Evolutionary conservation across 345 rosid species (phyloP).

Genomic region (Euphorbia peplus): DNA sequence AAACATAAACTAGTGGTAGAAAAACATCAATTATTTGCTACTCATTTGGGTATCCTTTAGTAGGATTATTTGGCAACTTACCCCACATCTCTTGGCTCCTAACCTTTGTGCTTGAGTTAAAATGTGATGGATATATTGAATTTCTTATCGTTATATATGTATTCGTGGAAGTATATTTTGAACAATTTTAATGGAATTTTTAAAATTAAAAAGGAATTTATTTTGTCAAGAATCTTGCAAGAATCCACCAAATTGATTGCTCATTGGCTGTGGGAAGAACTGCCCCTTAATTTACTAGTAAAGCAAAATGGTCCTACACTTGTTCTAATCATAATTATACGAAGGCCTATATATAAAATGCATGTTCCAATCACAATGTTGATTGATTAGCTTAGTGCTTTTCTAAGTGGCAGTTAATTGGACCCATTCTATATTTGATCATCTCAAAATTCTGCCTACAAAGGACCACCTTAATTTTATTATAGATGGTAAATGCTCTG

Average conservation of each 20-base stretch:
- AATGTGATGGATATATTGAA: too few relatives aligned
- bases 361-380: slow-evolving; percentile 8
- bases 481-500: not conserved
- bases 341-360: not conserved
- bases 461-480: slow-evolving; percentile 1
- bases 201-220: not conserved
- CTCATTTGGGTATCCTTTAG: slow-evolving; percentile 44
- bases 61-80: slow-evolving; percentile 28
- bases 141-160: not conserved
- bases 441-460: slow-evolving; percentile 7
- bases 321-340: slow-evolving; percentile 2
- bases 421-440: slow-evolving; percentile 8
- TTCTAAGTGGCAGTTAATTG: not conserved
- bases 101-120: too few relatives aligned
- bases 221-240: not conserved
- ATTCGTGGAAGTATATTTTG: not conserved
- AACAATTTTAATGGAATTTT: not conserved
- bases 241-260: slow-evolving; percentile 19
- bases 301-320: slow-evolving; percentile 13
- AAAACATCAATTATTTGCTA: slow-evolving; percentile 40
- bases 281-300: slow-evolving; percentile 11
- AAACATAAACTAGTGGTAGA: slow-evolving; percentile 18
- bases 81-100: slow-evolving; percentile 27
- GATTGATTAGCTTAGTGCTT: not conserved
- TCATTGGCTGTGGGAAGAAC: not conserved